Percentiles rank a stretch among this genome's conserved stretches.
These are phyloP conservation scores for Penicillium sp. DNA, from an alignment of 2,329 filamentous ascomycete genomes.

Conservation along the genomic window DNA sequence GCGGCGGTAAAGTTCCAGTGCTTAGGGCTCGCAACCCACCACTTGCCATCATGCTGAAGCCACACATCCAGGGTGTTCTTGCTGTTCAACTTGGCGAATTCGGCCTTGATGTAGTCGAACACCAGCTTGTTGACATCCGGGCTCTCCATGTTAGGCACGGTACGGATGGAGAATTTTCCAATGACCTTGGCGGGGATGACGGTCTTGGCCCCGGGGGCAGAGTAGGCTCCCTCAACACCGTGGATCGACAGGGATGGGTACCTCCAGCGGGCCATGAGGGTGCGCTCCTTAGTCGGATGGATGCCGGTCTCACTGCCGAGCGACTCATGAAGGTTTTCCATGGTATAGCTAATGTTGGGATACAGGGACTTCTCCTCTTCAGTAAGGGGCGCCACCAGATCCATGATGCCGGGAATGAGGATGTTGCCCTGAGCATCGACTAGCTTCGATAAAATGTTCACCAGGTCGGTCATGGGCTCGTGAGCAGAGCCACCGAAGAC, in stretches of 20 bases:
- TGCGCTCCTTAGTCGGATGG: conserved; percentile 80
- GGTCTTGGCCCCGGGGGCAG: conserved; percentile 88
- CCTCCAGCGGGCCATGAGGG: conserved; percentile 93
- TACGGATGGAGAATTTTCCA: conserved; percentile 97
- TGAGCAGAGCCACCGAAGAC: conserved; percentile 95
- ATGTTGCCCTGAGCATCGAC: conserved; percentile 92
- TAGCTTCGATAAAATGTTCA: conserved; percentile 73
- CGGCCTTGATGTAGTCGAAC: conserved; percentile 73
- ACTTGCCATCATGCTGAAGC: conserved; percentile 88
- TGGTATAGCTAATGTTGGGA: conserved; percentile 84
- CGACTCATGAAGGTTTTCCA: conserved; percentile 90
- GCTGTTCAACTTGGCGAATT: conserved; percentile 79
- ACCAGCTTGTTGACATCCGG: conserved; percentile 82
- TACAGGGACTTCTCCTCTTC: conserved; percentile 86
- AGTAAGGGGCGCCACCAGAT: conserved; percentile 85
- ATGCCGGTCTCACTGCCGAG: conserved; percentile 86
- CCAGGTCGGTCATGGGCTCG: conserved; percentile 96
- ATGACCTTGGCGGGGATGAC: conserved; percentile 97
- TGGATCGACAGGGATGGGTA: conserved; percentile 91
- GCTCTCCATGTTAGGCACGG: conserved; percentile 95
- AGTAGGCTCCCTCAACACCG: conserved; percentile 92
- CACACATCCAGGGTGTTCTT: conserved; percentile 86
- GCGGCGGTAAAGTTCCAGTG: conserved; percentile 99
- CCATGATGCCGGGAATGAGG: conserved; percentile 84
- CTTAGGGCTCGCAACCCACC: conserved; percentile 96